Base-by-base conservation (phyloP, 2,329 filamentous ascomycete species). In the Elsinoe australis region DNA sequence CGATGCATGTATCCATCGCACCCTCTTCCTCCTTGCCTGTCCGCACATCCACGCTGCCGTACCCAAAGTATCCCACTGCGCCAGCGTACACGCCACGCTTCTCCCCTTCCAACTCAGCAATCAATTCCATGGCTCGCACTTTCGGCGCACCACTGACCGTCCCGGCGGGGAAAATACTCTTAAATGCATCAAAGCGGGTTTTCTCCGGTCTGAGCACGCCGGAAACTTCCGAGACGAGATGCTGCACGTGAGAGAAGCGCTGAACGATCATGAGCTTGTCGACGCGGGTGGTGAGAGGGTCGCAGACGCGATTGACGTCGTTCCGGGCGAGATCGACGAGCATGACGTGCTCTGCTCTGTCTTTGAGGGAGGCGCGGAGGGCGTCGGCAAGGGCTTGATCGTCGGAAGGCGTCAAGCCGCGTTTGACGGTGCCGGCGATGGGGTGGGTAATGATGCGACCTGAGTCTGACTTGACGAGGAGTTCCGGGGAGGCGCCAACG, bases 71-170 rank as follows among this genome's bases (percentile, higher is more conserved):
- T 1, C 92, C 92, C 0, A 95, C 90, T 0, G 92, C 92, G 21
- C 92, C 92, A 6, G 92, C 92, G 62, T 98, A 98, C 31, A 96
- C 80, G 32, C 92, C 90, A 48, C 92, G 77, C 74, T 95, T 95
- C 75, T 98, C 92, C 55, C 78, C 73, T 69, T 98, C 92, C 38
- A 96, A 71, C 70, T 96, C 90, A 38, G 86, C 88, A 59, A 98
- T 98, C 53, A 98, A 73, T 69, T 95, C 86, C 92, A 98, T 98
- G 2, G 92, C 92, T 53, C 83, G 80, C 49, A 98, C 88, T 70
- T 98, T 98, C 50, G 92, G 92, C 3, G 92, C 90, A 3, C 92
- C 92, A 14, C 85, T 92, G 22, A 96, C 90, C 0, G 92, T 98
- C 49, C 92, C 92, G 3, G 92, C 92, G 0, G 92, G 92, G 71